A percentile compares a stretch with the other conserved stretches of the same genome.
phyloP scores from a whole-genome alignment of 176 grass and related monocot species.

The Rhynchospora tenuis region DNA sequence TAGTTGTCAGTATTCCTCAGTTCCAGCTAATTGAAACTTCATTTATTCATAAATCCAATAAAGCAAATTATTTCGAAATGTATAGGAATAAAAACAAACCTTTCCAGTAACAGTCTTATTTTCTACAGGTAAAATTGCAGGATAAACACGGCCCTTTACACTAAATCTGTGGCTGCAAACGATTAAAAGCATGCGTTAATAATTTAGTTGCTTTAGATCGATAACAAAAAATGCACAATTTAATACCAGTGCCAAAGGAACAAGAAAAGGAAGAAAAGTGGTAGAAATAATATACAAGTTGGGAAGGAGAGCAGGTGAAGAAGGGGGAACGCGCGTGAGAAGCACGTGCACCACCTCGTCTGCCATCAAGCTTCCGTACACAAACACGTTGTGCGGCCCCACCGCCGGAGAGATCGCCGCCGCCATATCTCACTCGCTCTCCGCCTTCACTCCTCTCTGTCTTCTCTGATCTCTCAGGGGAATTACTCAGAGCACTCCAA shows the following conservation, averaged over 20 bases:
- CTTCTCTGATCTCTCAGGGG: no score
- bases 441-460: no score
- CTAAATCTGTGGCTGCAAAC: constrained; percentile 62
- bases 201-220: not conserved
- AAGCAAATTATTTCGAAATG: not conserved
- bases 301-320: constrained; percentile 17
- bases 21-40: not conserved
- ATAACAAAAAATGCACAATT: not conserved
- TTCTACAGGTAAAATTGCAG: constrained; percentile 60
- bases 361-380: constrained; percentile 76
- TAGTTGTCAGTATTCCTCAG: not conserved
- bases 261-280: not conserved
- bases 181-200: constrained; percentile 2
- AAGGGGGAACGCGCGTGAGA: constrained; percentile 53
- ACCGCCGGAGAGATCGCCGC: not conserved
- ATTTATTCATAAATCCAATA: not conserved
- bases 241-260: no score
- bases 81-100: constrained; percentile 26
- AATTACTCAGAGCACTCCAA: no score
- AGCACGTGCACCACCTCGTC: constrained; percentile 69
- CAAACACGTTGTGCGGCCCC: constrained; percentile 56
- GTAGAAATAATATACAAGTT: constrained; percentile 34
- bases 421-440: constrained; percentile 4
- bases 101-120: constrained; percentile 45
- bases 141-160: constrained; percentile 73